phyloP scores from a whole-genome alignment of 108 stramenopile genomes.

The Chaetoceros tenuissimus region DNA sequence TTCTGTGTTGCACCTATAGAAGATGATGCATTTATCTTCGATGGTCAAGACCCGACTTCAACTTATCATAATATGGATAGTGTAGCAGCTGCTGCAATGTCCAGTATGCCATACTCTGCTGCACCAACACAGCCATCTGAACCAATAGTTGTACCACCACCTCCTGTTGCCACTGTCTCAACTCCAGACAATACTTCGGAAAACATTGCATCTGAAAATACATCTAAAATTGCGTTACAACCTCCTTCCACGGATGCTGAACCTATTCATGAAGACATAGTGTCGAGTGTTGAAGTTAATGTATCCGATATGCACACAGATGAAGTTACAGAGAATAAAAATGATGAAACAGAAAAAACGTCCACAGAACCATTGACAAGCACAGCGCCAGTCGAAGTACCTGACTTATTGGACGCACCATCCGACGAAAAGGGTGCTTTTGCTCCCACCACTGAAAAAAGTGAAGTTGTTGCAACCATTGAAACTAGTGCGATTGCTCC shows the following conservation, averaged over 20 bases:
- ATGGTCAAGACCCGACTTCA: neutral
- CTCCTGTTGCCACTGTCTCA: neutral
- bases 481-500: neutral
- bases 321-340: neutral
- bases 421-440: neutral
- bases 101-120: neutral
- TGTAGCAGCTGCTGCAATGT: neutral
- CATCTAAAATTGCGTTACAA: too few relatives aligned
- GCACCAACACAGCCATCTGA: neutral
- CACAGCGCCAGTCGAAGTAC: neutral
- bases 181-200: neutral
- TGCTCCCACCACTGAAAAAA: too few relatives aligned
- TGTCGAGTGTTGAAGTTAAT: too few relatives aligned
- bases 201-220: too few relatives aligned
- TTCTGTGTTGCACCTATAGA: neutral
- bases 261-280: too few relatives aligned
- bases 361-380: neutral
- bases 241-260: too few relatives aligned
- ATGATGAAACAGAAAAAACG: neutral
- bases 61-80: neutral
- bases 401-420: neutral
- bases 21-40: neutral
- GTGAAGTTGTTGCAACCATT: too few relatives aligned
- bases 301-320: too few relatives aligned
- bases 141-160: neutral